Evolutionary conservation across 345 rosid species (phyloP), one percentile per base, ranked within the genome.

Genomic region (Geranium rotundifolium): DNA sequence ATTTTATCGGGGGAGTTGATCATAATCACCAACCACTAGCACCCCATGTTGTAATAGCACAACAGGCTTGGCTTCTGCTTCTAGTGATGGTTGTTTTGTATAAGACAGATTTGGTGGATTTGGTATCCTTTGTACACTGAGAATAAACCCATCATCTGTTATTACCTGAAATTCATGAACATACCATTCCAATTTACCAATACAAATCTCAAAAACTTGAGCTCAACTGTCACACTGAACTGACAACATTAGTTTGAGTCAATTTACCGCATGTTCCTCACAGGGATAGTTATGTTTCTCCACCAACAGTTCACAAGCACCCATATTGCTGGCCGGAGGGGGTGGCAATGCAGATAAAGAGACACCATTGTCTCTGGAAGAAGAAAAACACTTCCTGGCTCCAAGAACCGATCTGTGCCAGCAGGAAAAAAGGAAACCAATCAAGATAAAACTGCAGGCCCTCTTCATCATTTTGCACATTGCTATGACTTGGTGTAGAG

Each of bases 61-160:
- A 0, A 82, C 82, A 3, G 73, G 73, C 34, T 69, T 67, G 59
- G 58, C 62, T 29, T 54, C 76, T 17, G 66, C 14, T 14, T 46
- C 52, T 37, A 37, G 46, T 5, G 46, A 6, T 37, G 46, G 4
- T 37, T 37, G 7, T 37, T 37, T 37, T 37, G 46, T 6, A 37
- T 37, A 6, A 46, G 16, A 9, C 52, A 14, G 17, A 64, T 57
- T 46, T 62, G 65, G 7, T 62, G 65, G 7, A 15, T 46, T 46
- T 2, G 83, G 81, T 54, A 85, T 81, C 55, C 85, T 80, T 70
- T 78, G 91, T 63, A 85, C 10, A 70, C 83, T 80, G 37, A 85
- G 85, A 58, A 81, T 70, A 55, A 67, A 81, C 6, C 88, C 91
- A 68, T 83, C 86, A 63, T 70, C n/a, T 9, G 88, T 85, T 6